Conservation (phyloP, 2,329 filamentous ascomycete species). For the Emmonsiellopsis sp. region DNA sequence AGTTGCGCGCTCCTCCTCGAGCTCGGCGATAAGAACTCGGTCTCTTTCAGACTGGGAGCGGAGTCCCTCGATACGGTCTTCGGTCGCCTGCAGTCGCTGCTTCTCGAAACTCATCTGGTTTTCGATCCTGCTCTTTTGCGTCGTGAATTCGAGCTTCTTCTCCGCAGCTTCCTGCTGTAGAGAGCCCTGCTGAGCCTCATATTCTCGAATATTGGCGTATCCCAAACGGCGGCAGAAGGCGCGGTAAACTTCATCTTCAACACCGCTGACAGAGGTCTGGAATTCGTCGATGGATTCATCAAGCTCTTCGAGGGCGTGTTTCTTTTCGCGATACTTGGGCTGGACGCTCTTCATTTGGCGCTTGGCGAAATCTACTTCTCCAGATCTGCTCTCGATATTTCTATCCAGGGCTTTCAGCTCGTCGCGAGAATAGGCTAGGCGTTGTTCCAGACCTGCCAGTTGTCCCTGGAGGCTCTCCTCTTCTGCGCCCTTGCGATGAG, state of each 20-base stretch:
- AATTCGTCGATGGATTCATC: constrained; percentile 47
- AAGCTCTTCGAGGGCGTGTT: constrained; percentile 55
- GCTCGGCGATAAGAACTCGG: constrained; percentile 57
- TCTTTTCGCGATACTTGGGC: constrained; percentile 68
- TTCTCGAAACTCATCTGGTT: constrained; percentile 56
- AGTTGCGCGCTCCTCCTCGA: constrained; percentile 61
- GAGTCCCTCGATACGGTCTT: constrained; percentile 59
- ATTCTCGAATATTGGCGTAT: constrained; percentile 82
- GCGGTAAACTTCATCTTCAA: constrained; percentile 81
- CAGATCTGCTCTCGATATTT: constrained; percentile 75
- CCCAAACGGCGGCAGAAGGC: constrained; percentile 79
- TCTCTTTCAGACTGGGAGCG: constrained; percentile 58
- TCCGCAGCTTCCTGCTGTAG: constrained; percentile 82
- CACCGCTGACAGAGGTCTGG: constrained; percentile 59
- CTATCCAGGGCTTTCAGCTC: constrained; percentile 71
- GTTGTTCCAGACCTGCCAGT: constrained; percentile 68
- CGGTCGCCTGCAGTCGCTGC: constrained; percentile 60
- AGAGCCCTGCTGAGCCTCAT: constrained; percentile 86
- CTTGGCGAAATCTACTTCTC: constrained; percentile 65
- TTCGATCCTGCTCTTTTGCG: constrained; percentile 58
- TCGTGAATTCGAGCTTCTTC: constrained; percentile 76
- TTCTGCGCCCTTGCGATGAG: constrained; percentile 62
- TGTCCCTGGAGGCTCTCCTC: constrained; percentile 78
- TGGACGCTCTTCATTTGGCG: constrained; percentile 64
- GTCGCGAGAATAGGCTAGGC: constrained; percentile 58